phyloP scores from a whole-genome alignment of 768 basidiomycete species.

The Tulasnella sp. region DNA sequence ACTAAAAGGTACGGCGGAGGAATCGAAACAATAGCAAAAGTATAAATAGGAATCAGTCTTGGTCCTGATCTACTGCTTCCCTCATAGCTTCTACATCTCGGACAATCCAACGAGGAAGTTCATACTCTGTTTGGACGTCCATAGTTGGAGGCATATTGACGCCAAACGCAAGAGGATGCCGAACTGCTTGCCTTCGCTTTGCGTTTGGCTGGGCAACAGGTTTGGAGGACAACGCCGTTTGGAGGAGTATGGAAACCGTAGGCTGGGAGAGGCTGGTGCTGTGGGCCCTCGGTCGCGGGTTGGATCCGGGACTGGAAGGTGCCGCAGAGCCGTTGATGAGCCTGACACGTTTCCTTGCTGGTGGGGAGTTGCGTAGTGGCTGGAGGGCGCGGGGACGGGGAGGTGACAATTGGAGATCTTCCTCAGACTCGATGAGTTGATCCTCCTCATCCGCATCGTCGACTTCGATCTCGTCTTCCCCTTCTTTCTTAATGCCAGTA shows the following conservation, averaged over 20 bases:
- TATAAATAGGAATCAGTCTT: no score
- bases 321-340: background rate
- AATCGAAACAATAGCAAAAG: no score
- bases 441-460: conserved; percentile 14
- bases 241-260: background rate
- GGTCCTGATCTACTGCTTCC: background rate
- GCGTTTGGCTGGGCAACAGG: conserved; percentile 31
- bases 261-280: background rate
- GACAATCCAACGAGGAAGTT: conserved; percentile 43
- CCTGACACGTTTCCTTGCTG: background rate
- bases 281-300: background rate
- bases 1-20: no score
- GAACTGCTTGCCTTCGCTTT: conserved; percentile 34
- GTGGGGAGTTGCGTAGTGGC: background rate
- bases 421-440: conserved; percentile 7
- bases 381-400: background rate
- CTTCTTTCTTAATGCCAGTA: conserved; percentile 9
- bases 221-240: background rate
- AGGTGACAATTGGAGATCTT: background rate
- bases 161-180: conserved; percentile 50
- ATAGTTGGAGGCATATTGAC: conserved; percentile 39
- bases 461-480: conserved; percentile 20
- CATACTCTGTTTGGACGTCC: conserved; percentile 41
- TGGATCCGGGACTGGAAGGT: background rate
- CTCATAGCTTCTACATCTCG: background rate